These are phyloP conservation scores for Lagenaria siceraria DNA, from an alignment of 306 rosid species.

Conservation along the genomic window DNA sequence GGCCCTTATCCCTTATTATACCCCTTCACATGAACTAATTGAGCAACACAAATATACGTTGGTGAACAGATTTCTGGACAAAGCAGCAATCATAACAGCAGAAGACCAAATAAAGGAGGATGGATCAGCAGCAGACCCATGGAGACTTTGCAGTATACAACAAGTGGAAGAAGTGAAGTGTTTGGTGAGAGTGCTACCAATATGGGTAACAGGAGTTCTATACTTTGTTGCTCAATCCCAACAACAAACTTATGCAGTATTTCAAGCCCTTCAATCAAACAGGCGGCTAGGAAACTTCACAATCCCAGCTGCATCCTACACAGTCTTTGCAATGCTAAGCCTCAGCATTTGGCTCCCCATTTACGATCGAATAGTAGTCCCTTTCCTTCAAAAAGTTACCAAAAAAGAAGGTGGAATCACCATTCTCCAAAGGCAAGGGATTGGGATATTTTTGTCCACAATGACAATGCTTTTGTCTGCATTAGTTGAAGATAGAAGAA, in stretches of 20 bases:
- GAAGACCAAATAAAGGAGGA: slow-evolving; percentile 39
- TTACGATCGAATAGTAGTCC: slow-evolving; percentile 52
- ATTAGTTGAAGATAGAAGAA: slow-evolving; percentile 34
- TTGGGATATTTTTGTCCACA: slow-evolving; percentile 41
- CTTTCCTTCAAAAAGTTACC: slow-evolving; percentile 31
- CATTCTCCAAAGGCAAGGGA: slow-evolving; percentile 60
- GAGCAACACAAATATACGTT: neutral
- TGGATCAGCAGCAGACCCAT: slow-evolving; percentile 61
- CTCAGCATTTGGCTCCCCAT: slow-evolving; percentile 54
- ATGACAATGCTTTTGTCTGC: slow-evolving; percentile 45
- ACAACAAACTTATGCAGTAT: slow-evolving; percentile 41
- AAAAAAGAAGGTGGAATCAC: slow-evolving; percentile 69
- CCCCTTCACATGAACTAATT: neutral
- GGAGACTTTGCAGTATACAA: slow-evolving; percentile 71
- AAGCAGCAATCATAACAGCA: slow-evolving; percentile 55
- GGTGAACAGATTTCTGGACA: slow-evolving; percentile 42
- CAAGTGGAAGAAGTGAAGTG: slow-evolving; percentile 91
- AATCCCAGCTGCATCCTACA: slow-evolving; percentile 64
- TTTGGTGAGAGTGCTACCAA: slow-evolving; percentile 53
- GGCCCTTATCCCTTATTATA: neutral
- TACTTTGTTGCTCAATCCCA: slow-evolving; percentile 32
- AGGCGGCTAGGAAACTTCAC: slow-evolving; percentile 40
- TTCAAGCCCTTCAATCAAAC: slow-evolving; percentile 79
- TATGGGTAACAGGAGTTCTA: slow-evolving; percentile 40
- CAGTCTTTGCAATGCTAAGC: slow-evolving; percentile 46